Percentiles rank a stretch among this genome's conserved stretches.
Evolutionary conservation across 2,329 filamentous ascomycete species (phyloP).

Genomic region (Fusarium secorum): DNA sequence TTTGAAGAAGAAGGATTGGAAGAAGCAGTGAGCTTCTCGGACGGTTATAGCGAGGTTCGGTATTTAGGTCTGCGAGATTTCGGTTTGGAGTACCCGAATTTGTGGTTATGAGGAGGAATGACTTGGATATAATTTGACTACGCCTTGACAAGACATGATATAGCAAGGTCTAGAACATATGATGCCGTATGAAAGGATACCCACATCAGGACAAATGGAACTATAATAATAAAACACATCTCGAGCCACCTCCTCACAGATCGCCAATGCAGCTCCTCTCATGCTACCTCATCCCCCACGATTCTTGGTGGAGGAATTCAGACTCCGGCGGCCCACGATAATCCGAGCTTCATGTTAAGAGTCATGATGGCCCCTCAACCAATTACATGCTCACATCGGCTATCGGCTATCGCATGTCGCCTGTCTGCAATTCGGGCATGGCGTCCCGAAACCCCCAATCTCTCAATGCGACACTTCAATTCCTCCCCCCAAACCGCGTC

Average conservation of each 20-base stretch:
- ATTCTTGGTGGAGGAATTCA: conserved; percentile 38
- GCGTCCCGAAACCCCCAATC: conserved; percentile 37
- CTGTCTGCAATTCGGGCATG: conserved; percentile 14
- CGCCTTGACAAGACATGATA: neutral
- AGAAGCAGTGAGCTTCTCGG: conserved; percentile 23
- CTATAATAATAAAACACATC: neutral
- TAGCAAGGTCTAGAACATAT: conserved; percentile 1
- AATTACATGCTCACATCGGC: conserved; percentile 10
- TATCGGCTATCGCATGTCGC: conserved; percentile 25
- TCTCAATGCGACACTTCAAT: neutral
- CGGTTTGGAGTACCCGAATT: conserved; percentile 31
- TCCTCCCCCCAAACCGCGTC: conserved; percentile 24
- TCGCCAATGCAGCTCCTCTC: neutral
- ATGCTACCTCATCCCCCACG: conserved; percentile 16
- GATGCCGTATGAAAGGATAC: conserved; percentile 10
- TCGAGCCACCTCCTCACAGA: neutral
- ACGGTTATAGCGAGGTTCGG: conserved; percentile 1
- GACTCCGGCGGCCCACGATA: conserved; percentile 37
- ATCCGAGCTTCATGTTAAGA: conserved; percentile 31
- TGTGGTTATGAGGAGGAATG: neutral
- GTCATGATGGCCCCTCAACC: conserved; percentile 26
- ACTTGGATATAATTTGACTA: conserved; percentile 5
- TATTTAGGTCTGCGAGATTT: conserved; percentile 10
- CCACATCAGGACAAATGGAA: conserved; percentile 9
- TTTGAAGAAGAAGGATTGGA: conserved; percentile 38